Base-by-base conservation (phyloP, 768 basidiomycete genomes). In the Lactarius quietus region DNA sequence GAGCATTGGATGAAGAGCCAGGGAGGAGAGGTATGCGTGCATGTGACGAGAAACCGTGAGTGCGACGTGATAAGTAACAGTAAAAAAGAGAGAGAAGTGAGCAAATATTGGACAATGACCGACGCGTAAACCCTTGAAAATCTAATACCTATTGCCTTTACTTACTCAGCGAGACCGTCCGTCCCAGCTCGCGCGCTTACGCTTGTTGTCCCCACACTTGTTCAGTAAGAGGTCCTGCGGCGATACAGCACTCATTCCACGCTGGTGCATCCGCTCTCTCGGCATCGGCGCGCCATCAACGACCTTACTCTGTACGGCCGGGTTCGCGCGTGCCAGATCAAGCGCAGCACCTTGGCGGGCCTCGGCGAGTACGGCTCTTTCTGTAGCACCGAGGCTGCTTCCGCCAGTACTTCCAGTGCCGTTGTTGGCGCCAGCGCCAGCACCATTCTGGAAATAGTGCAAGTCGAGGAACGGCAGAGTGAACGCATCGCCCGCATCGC, bases 391-490 rank as follows among this genome's bases (percentile, higher is more conserved):
- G 43, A 65, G 59, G 29, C 41, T 20, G n/a, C 53, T 14, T 56
- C 73, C 61, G 69, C 36, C 43, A 74, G 73, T 9, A 23, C 10
- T 45, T 20, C 43, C 43, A 1, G 43, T 10, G 43, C n/a, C n/a
- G 43, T 18, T 12, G 70, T 60, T 52, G 70, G 69, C 48, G 73
- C 73, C 17, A 70, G 69, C 74, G 36, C 43, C 45, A 48, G 61
- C 66, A 31, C 71, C 56, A 31, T 61, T 71, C 52, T 61, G 70
- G 71, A 86, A 86, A 72, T 89, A 89, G 72, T 91, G 89, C 73
- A 91, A 72, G 72, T 91, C 89, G 61, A 91, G 78, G 75, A 89
- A 91, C 3, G 88, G 84, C 1, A 90, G 74, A 23, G 75, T 65
- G 61, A 76, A 76, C 75, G 76, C 77, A 73, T 66, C 66, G 66